Percentiles rank a stretch among this genome's conserved stretches.
These are phyloP conservation scores for Apophysomyces variabilis DNA, from an alignment of 371 early-diverging fungal genomes.

Conservation along the genomic window DNA sequence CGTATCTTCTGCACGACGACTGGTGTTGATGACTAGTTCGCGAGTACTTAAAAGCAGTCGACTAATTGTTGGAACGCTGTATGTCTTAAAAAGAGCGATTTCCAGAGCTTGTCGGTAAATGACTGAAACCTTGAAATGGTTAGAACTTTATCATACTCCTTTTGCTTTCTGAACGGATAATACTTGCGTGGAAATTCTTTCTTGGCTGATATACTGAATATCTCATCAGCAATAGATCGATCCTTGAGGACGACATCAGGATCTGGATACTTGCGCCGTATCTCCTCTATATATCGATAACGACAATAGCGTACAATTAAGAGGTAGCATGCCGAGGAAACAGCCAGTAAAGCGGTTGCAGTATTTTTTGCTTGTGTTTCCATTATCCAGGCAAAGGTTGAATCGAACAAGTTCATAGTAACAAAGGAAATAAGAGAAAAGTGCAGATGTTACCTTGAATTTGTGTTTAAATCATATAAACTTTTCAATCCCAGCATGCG, in stretches of 20 bases:
- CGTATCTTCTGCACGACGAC: conserved; percentile 56
- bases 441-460: too few relatives aligned
- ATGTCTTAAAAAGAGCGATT: conserved; percentile 58
- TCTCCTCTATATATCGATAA: conserved; percentile 30
- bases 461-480: too few relatives aligned
- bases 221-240: conserved; percentile 43
- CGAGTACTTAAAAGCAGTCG: conserved; percentile 49
- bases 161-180: background rate
- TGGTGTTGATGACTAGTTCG: conserved; percentile 39
- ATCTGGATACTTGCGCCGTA: conserved; percentile 52
- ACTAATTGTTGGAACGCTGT: conserved; percentile 55
- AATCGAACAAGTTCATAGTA: background rate
- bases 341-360: background rate
- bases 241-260: conserved; percentile 44
- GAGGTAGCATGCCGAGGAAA: conserved; percentile 30
- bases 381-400: background rate
- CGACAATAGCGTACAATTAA: conserved; percentile 42
- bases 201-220: conserved; percentile 33
- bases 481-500: too few relatives aligned
- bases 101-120: conserved; percentile 33
- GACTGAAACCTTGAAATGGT: background rate
- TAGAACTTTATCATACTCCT: background rate
- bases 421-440: background rate
- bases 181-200: conserved; percentile 51
- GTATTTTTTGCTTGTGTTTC: background rate